phyloP scores from a whole-genome alignment of 1,284 basidiomycete species.

The Ceratobasidium sp. region DNA sequence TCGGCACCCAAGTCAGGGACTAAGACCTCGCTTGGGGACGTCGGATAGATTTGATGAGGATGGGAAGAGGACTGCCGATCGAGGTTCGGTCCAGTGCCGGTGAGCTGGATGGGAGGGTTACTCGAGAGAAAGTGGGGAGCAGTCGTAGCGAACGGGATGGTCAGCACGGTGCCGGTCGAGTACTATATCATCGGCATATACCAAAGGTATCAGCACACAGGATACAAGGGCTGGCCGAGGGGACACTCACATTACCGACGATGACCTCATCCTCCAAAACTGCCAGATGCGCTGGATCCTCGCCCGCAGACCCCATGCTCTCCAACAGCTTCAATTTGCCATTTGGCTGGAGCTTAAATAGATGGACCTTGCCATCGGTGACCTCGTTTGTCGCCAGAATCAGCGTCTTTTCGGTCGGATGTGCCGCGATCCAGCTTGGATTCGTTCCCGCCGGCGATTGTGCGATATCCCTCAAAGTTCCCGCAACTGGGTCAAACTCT shows the following conservation, averaged over 20 bases:
- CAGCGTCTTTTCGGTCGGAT: constrained; percentile 68
- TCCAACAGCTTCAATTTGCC: constrained; percentile 58
- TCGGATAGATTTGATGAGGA: constrained; percentile 71
- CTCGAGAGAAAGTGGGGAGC: constrained; percentile 59
- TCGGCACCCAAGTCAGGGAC: constrained; percentile 80
- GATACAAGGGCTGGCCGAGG: background rate
- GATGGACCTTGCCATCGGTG: constrained; percentile 69
- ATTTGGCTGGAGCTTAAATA: constrained; percentile 57
- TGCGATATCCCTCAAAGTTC: constrained; percentile 62
- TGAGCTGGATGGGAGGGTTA: constrained; percentile 57
- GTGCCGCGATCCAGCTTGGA: constrained; percentile 76
- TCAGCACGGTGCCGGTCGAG: constrained; percentile 67
- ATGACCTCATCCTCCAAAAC: constrained; percentile 67
- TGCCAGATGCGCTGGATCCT: constrained; percentile 70
- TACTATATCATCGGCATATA: constrained; percentile 62
- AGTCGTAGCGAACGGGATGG: constrained; percentile 65
- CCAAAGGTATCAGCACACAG: background rate
- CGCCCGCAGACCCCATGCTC: constrained; percentile 67
- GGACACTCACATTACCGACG: constrained; percentile 72
- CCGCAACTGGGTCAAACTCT: constrained; percentile 56
- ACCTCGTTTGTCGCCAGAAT: constrained; percentile 71
- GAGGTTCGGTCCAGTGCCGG: constrained; percentile 69
- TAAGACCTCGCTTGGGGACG: constrained; percentile 66
- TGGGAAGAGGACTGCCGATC: constrained; percentile 76
- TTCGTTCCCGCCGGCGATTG: constrained; percentile 68